phyloP scores from a whole-genome alignment of 129 eudicot genomes.

The Tanacetum coccineum region DNA sequence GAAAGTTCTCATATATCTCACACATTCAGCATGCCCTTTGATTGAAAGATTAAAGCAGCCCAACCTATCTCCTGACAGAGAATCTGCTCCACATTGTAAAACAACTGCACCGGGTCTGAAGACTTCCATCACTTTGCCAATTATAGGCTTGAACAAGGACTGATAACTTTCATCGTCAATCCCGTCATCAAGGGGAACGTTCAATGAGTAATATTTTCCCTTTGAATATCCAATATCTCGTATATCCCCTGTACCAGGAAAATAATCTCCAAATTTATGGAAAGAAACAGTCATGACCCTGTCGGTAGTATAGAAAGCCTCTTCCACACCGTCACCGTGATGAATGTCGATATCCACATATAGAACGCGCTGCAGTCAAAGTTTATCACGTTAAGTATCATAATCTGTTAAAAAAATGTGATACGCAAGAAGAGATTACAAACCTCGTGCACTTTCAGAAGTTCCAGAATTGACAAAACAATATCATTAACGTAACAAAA shows the following conservation, averaged over 20 bases:
- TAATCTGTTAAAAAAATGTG: neutral
- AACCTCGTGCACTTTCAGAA: constrained; percentile 68
- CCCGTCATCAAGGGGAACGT: constrained; percentile 96
- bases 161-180: constrained; percentile 93
- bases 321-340: constrained; percentile 99
- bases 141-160: constrained; percentile 76
- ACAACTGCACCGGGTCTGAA: constrained; percentile 94
- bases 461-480: constrained; percentile 68
- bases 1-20: constrained; percentile 90
- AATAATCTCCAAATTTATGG: constrained; percentile 94
- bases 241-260: constrained; percentile 96
- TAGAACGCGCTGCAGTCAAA: constrained; percentile 70
- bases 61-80: constrained; percentile 87
- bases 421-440: constrained; percentile 14
- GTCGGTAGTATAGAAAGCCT: constrained; percentile 91
- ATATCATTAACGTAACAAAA: constrained; percentile 79
- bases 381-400: neutral
- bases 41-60: constrained; percentile 96
- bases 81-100: constrained; percentile 96
- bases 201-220: constrained; percentile 87
- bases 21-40: constrained; percentile 98
- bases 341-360: constrained; percentile 97
- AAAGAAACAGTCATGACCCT: constrained; percentile 98
- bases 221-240: constrained; percentile 70
- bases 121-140: constrained; percentile 96